Conservation (phyloP, 257 asterid genomes). For the Eucommia ulmoides region DNA sequence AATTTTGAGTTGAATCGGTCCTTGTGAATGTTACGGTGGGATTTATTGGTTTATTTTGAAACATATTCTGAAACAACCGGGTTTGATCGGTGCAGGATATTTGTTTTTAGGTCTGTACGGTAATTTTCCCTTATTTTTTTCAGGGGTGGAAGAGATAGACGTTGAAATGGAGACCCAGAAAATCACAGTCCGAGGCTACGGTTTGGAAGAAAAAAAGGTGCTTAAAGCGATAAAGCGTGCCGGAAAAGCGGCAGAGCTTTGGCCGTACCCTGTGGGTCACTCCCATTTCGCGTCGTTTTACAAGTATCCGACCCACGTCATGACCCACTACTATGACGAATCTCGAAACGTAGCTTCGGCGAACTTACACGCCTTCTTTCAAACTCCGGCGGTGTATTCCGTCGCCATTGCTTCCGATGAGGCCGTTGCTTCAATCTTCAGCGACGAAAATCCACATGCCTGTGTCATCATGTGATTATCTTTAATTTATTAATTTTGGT, state of each 20-base stretch:
- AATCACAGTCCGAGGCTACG: slow-evolving; percentile 61
- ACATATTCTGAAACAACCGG: too few species aligned
- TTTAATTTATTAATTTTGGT: too few species aligned
- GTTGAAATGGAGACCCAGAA: slow-evolving; percentile 86
- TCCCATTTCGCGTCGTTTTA: slow-evolving; percentile 71
- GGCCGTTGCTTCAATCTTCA: slow-evolving; percentile 76
- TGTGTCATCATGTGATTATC: slow-evolving; percentile 57
- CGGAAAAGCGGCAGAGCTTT: slow-evolving; percentile 94
- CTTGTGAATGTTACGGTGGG: too few species aligned
- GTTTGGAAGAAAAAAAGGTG: slow-evolving; percentile 61
- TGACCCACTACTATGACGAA: slow-evolving; percentile 61
- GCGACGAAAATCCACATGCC: slow-evolving; percentile 93
- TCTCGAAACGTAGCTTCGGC: slow-evolving; percentile 57
- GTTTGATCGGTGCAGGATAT: too few species aligned
- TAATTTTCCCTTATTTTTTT: too few species aligned
- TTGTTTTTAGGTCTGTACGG: too few species aligned
- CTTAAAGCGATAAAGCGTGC: slow-evolving; percentile 65
- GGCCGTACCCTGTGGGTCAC: slow-evolving; percentile 80
- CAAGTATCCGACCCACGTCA: slow-evolving; percentile 65
- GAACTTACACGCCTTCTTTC: slow-evolving; percentile 59
- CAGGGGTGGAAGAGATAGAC: slow-evolving; percentile 83
- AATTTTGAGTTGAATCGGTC: too few species aligned
- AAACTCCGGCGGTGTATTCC: slow-evolving; percentile 77
- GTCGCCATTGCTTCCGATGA: slow-evolving; percentile 84
- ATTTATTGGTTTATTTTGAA: too few species aligned